Conservation (phyloP, 768 basidiomycete species). For the Candolleomyces eurysporus region DNA sequence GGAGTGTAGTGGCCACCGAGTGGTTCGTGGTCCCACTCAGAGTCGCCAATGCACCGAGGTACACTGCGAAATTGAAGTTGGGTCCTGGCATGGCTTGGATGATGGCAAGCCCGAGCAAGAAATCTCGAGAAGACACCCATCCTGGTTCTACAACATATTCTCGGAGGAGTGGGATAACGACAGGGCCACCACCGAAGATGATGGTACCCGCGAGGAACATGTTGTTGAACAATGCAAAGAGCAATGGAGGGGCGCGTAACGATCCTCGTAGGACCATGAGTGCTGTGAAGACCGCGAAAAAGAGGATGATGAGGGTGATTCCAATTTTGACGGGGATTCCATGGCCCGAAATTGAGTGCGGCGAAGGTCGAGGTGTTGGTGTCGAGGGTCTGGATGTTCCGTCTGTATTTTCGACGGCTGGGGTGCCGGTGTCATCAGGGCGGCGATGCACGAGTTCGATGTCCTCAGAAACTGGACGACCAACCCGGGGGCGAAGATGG, state of each 20-base stretch:
- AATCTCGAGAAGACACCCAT: slow-evolving; percentile 53
- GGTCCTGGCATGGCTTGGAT: slow-evolving; percentile 52
- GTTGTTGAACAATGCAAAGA: slow-evolving; percentile 42
- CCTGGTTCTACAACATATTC: slow-evolving; percentile 50
- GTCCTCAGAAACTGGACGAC: background rate
- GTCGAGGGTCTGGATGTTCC: background rate
- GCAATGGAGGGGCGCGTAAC: slow-evolving; percentile 21
- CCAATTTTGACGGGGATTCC: slow-evolving; percentile 25
- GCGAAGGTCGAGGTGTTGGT: background rate
- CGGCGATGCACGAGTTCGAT: background rate
- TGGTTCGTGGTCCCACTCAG: slow-evolving; percentile 20
- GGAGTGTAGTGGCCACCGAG: slow-evolving; percentile 26
- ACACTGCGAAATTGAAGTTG: slow-evolving; percentile 55
- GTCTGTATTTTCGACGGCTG: background rate
- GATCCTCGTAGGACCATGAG: slow-evolving; percentile 28
- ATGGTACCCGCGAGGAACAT: slow-evolving; percentile 48
- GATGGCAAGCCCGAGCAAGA: slow-evolving; percentile 51
- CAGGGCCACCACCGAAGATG: slow-evolving; percentile 55
- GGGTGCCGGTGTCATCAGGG: background rate
- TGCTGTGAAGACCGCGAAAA: slow-evolving; percentile 24
- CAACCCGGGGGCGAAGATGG: background rate
- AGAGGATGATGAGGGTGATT: slow-evolving; percentile 20
- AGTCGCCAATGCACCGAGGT: slow-evolving; percentile 44
- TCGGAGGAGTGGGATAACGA: slow-evolving; percentile 52
- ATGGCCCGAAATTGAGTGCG: slow-evolving; percentile 15